A percentile compares a stretch with the other conserved stretches of the same genome.
Evolutionary conservation across 192 early-diverging fungal genomes (phyloP).

Genomic region (Endogone sp.): DNA sequence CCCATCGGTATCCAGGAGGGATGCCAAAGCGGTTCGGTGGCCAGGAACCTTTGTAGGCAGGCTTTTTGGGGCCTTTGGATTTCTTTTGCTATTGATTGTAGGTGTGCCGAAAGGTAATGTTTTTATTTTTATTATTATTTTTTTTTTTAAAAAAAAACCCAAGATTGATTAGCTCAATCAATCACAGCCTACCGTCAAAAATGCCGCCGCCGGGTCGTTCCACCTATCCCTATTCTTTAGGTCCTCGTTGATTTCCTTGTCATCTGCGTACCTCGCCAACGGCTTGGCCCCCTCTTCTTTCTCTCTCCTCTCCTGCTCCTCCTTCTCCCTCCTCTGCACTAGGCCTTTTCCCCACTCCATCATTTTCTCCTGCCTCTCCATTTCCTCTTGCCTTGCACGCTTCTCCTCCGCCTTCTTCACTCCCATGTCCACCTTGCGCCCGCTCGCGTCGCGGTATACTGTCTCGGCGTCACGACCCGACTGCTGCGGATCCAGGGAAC

Average conservation of each 20-base stretch:
- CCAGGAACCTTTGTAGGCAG: conserved; percentile 57
- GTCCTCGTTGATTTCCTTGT: conserved; percentile 58
- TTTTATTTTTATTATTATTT: too few species aligned
- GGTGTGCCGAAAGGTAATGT: neutral
- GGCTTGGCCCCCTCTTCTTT: conserved; percentile 45
- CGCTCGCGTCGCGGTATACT: conserved; percentile 28
- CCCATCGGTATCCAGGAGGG: conserved; percentile 64
- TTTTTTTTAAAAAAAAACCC: conserved; percentile 7
- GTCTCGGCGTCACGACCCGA: conserved; percentile 22
- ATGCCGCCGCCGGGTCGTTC: conserved; percentile 63
- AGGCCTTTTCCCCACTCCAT: conserved; percentile 61
- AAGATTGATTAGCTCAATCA: neutral
- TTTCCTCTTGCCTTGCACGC: conserved; percentile 23
- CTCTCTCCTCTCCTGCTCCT: conserved; percentile 25
- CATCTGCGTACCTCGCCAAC: conserved; percentile 56
- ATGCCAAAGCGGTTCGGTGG: conserved; percentile 65
- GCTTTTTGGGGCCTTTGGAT: conserved; percentile 26
- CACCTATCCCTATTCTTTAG: conserved; percentile 52
- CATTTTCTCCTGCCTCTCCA: conserved; percentile 46
- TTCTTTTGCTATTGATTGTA: conserved; percentile 34
- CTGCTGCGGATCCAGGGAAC: conserved; percentile 5
- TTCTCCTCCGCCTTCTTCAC: conserved; percentile 26
- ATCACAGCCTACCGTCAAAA: conserved; percentile 39
- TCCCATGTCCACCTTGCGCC: conserved; percentile 25
- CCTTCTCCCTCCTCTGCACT: conserved; percentile 43